These are phyloP conservation scores for Candida morakotiae DNA, from an alignment of 805 yeast genomes.

Conservation along the genomic window DNA sequence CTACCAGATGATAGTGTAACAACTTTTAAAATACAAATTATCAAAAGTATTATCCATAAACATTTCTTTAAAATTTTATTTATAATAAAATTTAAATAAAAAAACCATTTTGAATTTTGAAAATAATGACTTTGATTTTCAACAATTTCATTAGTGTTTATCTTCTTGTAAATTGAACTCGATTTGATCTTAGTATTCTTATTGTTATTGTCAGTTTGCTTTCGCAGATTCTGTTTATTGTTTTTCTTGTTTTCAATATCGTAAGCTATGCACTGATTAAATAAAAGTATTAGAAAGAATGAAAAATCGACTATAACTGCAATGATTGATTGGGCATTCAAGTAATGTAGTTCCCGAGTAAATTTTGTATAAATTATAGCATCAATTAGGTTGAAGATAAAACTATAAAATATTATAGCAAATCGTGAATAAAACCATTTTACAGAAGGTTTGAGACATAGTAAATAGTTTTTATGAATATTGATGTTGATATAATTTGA, in stretches of 20 bases:
- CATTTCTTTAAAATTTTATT: not conserved
- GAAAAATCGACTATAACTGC: constrained; percentile 1
- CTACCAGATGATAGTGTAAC: constrained; percentile 5
- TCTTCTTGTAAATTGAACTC: too few species aligned
- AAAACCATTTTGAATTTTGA: not conserved
- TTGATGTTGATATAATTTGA: too few species aligned
- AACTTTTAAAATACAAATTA: constrained; percentile 7
- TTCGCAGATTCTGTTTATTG: not conserved
- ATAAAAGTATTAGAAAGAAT: not conserved
- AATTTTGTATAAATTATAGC: constrained; percentile 4
- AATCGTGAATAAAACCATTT: constrained; percentile 3
- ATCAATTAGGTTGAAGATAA: constrained; percentile 6
- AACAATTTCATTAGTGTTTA: too few species aligned
- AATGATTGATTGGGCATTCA: not conserved
- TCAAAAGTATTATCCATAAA: constrained; percentile 7
- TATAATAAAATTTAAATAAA: not conserved
- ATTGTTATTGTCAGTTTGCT: not conserved
- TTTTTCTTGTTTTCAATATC: not conserved
- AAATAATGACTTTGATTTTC: too few species aligned
- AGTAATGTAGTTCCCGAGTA: not conserved
- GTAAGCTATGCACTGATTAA: too few species aligned
- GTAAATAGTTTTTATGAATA: too few species aligned
- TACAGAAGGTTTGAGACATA: not conserved
- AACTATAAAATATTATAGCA: constrained; percentile 3
- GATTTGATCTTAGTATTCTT: not conserved